Conservation (phyloP, 805 yeast species). For the Barnettozyma sp. region DNA sequence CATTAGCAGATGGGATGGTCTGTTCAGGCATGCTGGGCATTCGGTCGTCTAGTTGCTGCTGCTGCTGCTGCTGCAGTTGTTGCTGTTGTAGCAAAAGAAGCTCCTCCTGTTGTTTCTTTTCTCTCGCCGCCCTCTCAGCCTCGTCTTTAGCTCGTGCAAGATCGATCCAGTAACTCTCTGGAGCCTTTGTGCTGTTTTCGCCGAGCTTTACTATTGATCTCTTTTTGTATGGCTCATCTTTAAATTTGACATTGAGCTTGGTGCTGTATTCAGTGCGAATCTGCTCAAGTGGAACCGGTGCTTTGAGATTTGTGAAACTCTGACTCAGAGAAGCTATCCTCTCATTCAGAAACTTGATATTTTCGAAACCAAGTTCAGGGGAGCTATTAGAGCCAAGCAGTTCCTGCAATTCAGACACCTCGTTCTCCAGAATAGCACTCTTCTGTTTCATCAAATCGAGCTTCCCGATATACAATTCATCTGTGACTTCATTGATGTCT, state of each 20-base stretch:
- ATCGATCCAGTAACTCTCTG: constrained; percentile 22
- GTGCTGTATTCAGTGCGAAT: constrained; percentile 8
- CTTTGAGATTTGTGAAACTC: constrained; percentile 5
- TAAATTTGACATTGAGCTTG: constrained; percentile 7
- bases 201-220: constrained; percentile 14
- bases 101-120: constrained; percentile 6
- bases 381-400: not conserved
- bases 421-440: constrained; percentile 14
- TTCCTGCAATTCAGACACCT: constrained; percentile 11
- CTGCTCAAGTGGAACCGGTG: constrained; percentile 4
- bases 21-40: not conserved
- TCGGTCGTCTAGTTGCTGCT: constrained; percentile 1
- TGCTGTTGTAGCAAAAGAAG: constrained; percentile 6
- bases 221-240: constrained; percentile 5
- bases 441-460: constrained; percentile 20
- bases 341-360: constrained; percentile 6
- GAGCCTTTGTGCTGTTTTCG: constrained; percentile 18
- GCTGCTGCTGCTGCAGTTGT: constrained; percentile 8
- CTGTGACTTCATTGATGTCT: constrained; percentile 11
- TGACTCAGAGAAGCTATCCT: constrained; percentile 11
- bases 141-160: constrained; percentile 14
- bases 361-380: constrained; percentile 4
- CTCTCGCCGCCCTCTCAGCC: constrained; percentile 8
- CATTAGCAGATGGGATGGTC: constrained; percentile 1
- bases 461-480: constrained; percentile 24